Base-by-base conservation (phyloP, 306 rosid species). In the Cajanus cajan region DNA sequence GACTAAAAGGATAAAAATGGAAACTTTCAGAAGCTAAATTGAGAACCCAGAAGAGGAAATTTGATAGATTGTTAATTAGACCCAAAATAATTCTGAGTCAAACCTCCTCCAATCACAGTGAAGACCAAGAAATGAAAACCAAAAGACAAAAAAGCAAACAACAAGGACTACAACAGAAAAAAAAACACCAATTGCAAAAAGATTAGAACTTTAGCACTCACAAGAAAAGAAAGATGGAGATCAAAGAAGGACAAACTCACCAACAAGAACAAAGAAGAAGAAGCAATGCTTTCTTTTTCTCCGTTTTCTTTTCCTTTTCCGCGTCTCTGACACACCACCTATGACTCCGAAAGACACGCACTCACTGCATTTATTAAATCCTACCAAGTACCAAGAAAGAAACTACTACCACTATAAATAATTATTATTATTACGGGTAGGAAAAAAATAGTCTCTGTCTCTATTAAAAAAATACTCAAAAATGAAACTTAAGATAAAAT, bases 331-430 rank as follows among this genome's bases (percentile, higher is more conserved):
- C 82, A 68, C 33, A 39, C 31, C 31, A 44, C 58, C 47, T 82
- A 73, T 55, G 82, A 74, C 84, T 57, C 59, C 47, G 34, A 13
- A 43, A 51, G 28, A 51, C 84, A 68, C 88, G 85, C 86, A 77
- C 87, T 73, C 82, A 47, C 84, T 62, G 87, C 85, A 84, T 79
- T 81, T 80, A 86, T 88, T 84, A 79, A 89, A 85, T 85, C 86
- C 87, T 77, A 70, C 85, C 83, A 71, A 83, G 54, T 77, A 66
- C 85, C 83, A 71, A 83, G 54, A 70, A 73, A 79, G 43, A 72
- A 75, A 66, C 61, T 61, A 73, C 50, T 61, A 55, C 65, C 8
- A 5, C 43, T 31, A 31, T 45, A 14, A 3, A 50, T 50, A 5
- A 6, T n/a, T 15, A 47, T 11, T 2, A 11, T 44, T 11, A 44